Evolutionary conservation across 306 rosid genomes (phyloP).

Genomic region (Prunus fruticosa): DNA sequence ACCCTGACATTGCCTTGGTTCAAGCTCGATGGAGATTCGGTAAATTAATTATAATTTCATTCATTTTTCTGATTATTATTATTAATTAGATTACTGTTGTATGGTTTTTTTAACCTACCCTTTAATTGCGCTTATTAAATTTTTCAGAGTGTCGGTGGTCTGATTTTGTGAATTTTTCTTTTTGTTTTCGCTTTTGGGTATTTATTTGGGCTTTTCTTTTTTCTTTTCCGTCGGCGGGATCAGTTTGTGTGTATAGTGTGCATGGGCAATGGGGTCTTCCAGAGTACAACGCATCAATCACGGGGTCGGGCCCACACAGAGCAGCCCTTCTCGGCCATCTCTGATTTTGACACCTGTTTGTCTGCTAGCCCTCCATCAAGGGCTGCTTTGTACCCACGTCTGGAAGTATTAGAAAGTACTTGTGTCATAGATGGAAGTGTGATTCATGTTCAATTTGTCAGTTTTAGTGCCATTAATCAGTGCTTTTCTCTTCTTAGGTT

Average conservation of each 20-base stretch:
- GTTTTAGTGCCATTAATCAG: not conserved
- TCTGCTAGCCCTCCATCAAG: not conserved
- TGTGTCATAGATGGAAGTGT: not conserved
- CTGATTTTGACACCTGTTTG: constrained; percentile 29
- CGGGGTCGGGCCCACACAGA: constrained; percentile 45
- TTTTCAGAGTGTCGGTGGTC: constrained; percentile 63
- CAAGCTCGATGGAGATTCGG: constrained; percentile 99
- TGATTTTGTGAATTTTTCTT: not conserved
- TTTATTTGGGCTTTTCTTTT: not conserved
- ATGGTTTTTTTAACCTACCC: constrained; percentile 1
- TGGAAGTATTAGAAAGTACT: not conserved
- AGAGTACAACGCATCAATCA: constrained; percentile 49
- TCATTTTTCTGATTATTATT: not conserved
- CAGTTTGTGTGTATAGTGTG: constrained; percentile 4
- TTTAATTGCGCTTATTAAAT: constrained; percentile 7
- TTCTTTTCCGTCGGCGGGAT: constrained; percentile 26
- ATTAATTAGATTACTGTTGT: not conserved
- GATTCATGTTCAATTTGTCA: not conserved
- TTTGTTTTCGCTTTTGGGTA: not conserved
- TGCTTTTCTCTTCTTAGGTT: not conserved
- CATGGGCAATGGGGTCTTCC: constrained; percentile 36
- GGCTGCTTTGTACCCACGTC: not conserved
- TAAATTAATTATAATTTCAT: constrained; percentile 16
- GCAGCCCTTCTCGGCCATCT: not conserved
- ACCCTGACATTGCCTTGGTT: constrained; percentile 80